Evolutionary conservation across 2,329 filamentous ascomycete genomes (phyloP).

Genomic region (Cytospora leucostoma): DNA sequence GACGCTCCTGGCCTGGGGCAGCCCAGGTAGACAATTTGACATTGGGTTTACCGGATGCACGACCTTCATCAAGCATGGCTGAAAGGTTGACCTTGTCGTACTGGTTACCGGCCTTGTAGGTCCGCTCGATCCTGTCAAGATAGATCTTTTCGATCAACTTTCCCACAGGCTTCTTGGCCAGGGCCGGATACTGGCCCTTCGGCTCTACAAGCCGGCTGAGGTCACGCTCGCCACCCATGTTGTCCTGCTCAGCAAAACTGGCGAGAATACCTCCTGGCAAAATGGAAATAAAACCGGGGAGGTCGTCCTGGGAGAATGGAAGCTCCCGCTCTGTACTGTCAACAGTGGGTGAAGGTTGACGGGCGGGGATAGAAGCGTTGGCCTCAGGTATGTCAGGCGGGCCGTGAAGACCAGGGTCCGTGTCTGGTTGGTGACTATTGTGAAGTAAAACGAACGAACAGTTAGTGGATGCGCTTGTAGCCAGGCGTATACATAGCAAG

Average conservation of each 20-base stretch:
- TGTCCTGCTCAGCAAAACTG: slow-evolving; percentile 28
- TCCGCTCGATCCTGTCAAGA: slow-evolving; percentile 77
- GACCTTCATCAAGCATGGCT: slow-evolving; percentile 69
- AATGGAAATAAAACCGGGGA: neutral
- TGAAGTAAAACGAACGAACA: slow-evolving; percentile 1
- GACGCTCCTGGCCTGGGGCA: slow-evolving; percentile 75
- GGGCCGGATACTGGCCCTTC: slow-evolving; percentile 53
- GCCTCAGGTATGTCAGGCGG: neutral
- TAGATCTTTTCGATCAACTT: slow-evolving; percentile 86
- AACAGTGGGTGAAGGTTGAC: neutral
- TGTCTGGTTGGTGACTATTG: neutral
- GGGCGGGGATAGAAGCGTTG: neutral
- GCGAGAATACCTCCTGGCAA: neutral
- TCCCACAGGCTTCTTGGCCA: slow-evolving; percentile 60
- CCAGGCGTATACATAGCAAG: neutral
- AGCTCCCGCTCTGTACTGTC: neutral
- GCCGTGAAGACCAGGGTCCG: neutral
- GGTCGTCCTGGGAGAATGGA: neutral
- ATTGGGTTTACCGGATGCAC: slow-evolving; percentile 67
- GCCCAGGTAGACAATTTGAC: slow-evolving; percentile 87
- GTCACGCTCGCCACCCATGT: slow-evolving; percentile 53
- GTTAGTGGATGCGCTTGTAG: slow-evolving; percentile 13
- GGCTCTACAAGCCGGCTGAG: slow-evolving; percentile 44
- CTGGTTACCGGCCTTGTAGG: slow-evolving; percentile 72
- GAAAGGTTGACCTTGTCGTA: slow-evolving; percentile 73